Percentiles rank a stretch among this genome's conserved stretches.
Conservation (phyloP, 2,329 filamentous ascomycete genomes). For the Fusarium sarcochroum region DNA sequence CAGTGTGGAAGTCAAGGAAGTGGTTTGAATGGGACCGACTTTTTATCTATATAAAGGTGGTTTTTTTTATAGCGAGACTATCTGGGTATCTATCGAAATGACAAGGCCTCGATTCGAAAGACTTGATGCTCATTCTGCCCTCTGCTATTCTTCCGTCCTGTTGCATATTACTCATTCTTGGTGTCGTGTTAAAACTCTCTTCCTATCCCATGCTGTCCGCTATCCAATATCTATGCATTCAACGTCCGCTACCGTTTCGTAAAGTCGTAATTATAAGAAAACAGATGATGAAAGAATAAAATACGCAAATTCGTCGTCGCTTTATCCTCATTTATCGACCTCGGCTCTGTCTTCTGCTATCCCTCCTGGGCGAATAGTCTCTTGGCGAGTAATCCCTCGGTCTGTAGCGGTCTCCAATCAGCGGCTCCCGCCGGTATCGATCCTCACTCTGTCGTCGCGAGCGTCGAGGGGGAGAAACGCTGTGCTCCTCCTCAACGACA, state of each 20-base stretch:
- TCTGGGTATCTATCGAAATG: conserved; percentile 32
- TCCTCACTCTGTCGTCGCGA: conserved; percentile 45
- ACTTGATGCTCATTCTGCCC: conserved; percentile 14
- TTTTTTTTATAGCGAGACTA: conserved; percentile 18
- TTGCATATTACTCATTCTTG: conserved; percentile 5
- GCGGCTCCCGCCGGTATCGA: conserved; percentile 45
- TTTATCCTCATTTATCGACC: conserved; percentile 19
- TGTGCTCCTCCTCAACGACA: conserved; percentile 55
- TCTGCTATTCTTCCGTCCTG: neutral
- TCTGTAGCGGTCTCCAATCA: conserved; percentile 33
- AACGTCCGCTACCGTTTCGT: conserved; percentile 27
- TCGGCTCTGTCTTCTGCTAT: conserved; percentile 43
- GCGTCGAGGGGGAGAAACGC: conserved; percentile 42
- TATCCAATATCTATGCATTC: conserved; percentile 15
- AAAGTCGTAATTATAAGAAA: conserved; percentile 28
- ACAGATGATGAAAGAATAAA: conserved; percentile 18
- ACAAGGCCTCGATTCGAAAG: conserved; percentile 20
- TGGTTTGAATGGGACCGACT: neutral
- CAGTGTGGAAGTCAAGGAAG: neutral
- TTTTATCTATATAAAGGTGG: conserved; percentile 30
- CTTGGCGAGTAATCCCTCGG: conserved; percentile 43
- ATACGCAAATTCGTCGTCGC: conserved; percentile 3
- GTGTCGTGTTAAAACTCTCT: neutral
- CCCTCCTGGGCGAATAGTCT: conserved; percentile 42
- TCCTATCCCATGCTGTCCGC: neutral